Base-by-base conservation (phyloP, 2,329 filamentous ascomycete species). In the Basipetospora chlamydospora region DNA sequence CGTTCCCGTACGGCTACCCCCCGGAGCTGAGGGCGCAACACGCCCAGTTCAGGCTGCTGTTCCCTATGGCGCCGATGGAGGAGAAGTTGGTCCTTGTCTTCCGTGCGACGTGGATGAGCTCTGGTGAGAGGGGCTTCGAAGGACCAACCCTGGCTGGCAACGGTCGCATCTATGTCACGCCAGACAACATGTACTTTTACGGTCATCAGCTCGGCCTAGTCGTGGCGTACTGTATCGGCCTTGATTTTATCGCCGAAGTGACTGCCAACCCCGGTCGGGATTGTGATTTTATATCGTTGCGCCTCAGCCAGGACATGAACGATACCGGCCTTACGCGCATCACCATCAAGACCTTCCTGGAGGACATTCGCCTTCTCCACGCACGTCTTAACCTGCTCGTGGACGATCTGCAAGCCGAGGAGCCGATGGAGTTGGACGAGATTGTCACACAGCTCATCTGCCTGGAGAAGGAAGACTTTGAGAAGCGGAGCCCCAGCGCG, bases 161-260 rank as follows among this genome's bases (percentile, higher is more conserved):
- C 38, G 71, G 90, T 1, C 75, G 90, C 37, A 77, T 93, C 17
- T 98, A 92, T 53, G 77, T 94, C 41, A 96, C 88, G 1, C 69
- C 79, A 0, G 77, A 80, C 42, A 81, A 87, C 44, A 77, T 98
- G 53, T 96, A 93, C 56, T 96, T 98, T 52, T 98, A 95, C 58
- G 92, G 87, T 47, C 82, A 96, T 50, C 83, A 95, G 51, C 77
- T 95, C 53, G 90, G 90, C 5, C 68, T 98, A 5, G 80, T 96
- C 1, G 67, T 94, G 25, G 82, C 88, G 1, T 88, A 86, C 35
- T 73, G 73, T 12, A 73, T 92, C 35, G 75, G 70, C 38, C 65
- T 98, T 39, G 70, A 77, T 38, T 76, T 71, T 33, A 84, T 98
- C 39, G 75, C 76, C 7, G 90, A 96, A 56, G 84, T 96, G 28